Evolutionary conservation across 495 filamentous ascomycete species (phyloP).

Genomic region (Lepraria neglecta): DNA sequence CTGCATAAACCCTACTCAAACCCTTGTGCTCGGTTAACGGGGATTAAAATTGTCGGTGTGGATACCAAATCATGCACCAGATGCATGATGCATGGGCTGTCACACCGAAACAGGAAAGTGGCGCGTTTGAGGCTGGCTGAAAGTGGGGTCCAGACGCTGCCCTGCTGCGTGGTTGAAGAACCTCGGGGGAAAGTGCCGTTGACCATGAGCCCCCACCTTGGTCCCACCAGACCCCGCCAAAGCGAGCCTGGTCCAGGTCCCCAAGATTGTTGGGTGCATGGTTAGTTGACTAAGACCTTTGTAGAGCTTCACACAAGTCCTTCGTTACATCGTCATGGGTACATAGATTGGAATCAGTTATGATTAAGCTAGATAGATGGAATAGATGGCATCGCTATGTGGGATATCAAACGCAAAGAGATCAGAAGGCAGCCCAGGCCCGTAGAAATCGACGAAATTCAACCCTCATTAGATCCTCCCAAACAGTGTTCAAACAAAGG

Average conservation of each 20-base stretch:
- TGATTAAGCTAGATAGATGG: slow-evolving; percentile 5
- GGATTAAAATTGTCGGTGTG: not conserved
- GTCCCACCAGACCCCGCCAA: too few species aligned
- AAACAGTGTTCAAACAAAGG: not conserved
- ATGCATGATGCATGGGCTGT: slow-evolving; percentile 9
- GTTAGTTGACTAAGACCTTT: not conserved
- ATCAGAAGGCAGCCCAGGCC: not conserved
- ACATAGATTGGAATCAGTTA: not conserved
- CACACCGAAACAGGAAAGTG: slow-evolving; percentile 2
- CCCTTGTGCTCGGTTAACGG: not conserved
- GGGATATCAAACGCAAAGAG: slow-evolving; percentile 10
- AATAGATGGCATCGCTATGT: slow-evolving; percentile 9
- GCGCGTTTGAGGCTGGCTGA: slow-evolving; percentile 11
- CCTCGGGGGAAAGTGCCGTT: not conserved
- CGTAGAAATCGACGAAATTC: not conserved
- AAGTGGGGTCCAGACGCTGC: not conserved
- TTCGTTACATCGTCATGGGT: not conserved
- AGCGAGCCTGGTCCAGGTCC: too few species aligned
- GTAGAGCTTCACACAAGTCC: not conserved
- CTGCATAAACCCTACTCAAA: not conserved
- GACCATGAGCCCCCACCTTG: not conserved
- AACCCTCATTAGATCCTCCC: not conserved
- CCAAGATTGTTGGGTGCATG: too few species aligned
- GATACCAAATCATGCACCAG: not conserved
- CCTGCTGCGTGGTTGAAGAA: not conserved